Percentiles rank a stretch among this genome's conserved stretches.
Evolutionary conservation across 2,329 filamentous ascomycete species (phyloP).

Genomic region (Botryotinia globosa): DNA sequence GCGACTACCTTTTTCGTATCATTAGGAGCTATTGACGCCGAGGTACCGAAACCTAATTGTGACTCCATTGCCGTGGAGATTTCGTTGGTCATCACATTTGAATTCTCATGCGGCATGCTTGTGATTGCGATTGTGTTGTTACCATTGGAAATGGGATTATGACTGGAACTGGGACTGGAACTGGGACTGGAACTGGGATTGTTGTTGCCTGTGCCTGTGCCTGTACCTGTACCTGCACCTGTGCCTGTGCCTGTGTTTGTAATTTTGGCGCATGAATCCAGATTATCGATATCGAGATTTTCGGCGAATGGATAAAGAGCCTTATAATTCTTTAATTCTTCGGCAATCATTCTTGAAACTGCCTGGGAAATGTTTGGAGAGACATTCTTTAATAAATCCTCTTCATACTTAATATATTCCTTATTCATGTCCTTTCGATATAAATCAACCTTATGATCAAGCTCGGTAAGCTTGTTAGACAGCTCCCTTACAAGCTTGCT

Average conservation of each 20-base stretch:
- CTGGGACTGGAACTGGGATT: neutral
- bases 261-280: slow-evolving; percentile 28
- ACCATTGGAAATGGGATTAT: neutral
- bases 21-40: neutral
- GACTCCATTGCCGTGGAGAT: neutral
- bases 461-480: slow-evolving; percentile 44
- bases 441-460: slow-evolving; percentile 55
- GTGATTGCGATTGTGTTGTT: neutral
- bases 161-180: neutral
- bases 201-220: neutral
- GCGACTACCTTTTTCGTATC: neutral
- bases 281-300: slow-evolving; percentile 14
- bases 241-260: neutral
- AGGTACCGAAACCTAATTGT: slow-evolving; percentile 10
- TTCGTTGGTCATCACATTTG: slow-evolving; percentile 14
- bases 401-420: slow-evolving; percentile 56
- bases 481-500: slow-evolving; percentile 44
- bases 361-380: slow-evolving; percentile 47
- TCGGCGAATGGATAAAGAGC: slow-evolving; percentile 30
- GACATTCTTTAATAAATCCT: slow-evolving; percentile 48
- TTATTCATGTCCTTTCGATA: slow-evolving; percentile 56
- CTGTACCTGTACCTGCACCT: neutral
- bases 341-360: slow-evolving; percentile 45
- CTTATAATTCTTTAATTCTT: slow-evolving; percentile 29
- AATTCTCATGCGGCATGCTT: neutral